phyloP scores from a whole-genome alignment of 2,329 filamentous ascomycete genomes.

The Didymella glomerata region DNA sequence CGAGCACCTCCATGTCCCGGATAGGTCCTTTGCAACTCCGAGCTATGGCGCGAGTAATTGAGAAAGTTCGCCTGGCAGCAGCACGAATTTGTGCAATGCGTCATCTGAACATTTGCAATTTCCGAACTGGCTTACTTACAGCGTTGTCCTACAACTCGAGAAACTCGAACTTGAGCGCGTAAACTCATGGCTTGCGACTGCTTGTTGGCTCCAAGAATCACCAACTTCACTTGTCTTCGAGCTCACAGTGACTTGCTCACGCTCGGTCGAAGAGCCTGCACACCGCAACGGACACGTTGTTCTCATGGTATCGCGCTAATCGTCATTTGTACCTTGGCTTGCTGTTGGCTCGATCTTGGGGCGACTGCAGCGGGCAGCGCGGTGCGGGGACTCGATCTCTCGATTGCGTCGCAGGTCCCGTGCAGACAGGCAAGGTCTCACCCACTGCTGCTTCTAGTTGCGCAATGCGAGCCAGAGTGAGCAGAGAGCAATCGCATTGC shows the following conservation, averaged over 20 bases:
- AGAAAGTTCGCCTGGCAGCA: not conserved
- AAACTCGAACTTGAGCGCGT: not conserved
- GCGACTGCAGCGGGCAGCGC: slow-evolving; percentile 15
- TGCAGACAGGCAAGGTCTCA: slow-evolving; percentile 5
- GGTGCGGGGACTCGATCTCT: slow-evolving; percentile 18
- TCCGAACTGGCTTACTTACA: not conserved
- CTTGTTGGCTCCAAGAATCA: not conserved
- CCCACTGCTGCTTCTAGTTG: not conserved
- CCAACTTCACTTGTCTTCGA: not conserved
- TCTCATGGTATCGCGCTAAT: slow-evolving; percentile 2
- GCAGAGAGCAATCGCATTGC: not conserved
- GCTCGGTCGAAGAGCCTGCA: not conserved
- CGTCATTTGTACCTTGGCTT: slow-evolving; percentile 7
- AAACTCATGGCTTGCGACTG: not conserved
- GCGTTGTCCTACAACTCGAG: not conserved
- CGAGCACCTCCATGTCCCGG: no score
- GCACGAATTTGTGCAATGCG: not conserved
- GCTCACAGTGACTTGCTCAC: not conserved
- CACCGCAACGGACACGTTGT: not conserved
- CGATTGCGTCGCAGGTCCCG: slow-evolving; percentile 15
- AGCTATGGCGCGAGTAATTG: not conserved
- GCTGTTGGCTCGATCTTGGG: slow-evolving; percentile 16
- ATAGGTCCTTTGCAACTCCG: no score
- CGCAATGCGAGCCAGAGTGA: not conserved
- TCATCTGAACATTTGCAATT: not conserved